Evolutionary conservation across 2,329 filamentous ascomycete genomes (phyloP).

Genomic region (Fusarium sororula): DNA sequence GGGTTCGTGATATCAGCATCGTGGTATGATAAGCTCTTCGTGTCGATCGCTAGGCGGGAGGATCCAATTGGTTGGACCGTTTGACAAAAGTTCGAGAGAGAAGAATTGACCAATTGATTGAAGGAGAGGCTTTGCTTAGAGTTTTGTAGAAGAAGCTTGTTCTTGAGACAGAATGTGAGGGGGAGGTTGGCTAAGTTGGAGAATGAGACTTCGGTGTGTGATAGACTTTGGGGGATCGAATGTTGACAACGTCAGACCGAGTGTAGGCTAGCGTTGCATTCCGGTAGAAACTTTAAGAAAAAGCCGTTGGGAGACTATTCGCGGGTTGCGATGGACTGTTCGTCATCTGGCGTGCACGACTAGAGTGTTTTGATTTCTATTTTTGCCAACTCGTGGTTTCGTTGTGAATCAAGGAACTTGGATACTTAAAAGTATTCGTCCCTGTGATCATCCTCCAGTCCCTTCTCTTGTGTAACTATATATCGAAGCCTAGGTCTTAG

Average conservation of each 20-base stretch:
- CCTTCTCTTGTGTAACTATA: not conserved
- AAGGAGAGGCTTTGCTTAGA: not conserved
- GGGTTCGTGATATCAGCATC: slow-evolving; percentile 10
- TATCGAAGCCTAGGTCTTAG: rapidly evolving
- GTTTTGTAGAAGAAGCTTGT: not conserved
- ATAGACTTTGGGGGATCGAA: not conserved
- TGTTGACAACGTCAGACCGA: not conserved
- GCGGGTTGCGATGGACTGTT: no score
- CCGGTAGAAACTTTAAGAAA: not conserved
- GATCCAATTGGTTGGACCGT: not conserved
- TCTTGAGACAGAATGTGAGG: not conserved
- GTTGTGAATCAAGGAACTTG: no score
- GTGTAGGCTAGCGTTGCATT: not conserved
- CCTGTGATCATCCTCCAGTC: rapidly evolving
- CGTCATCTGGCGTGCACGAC: not conserved
- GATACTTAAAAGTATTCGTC: not conserved
- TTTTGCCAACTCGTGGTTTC: not conserved
- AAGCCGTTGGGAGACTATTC: no score
- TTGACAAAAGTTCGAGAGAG: not conserved
- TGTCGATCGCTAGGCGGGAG: not conserved
- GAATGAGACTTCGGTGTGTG: not conserved
- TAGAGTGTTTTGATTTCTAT: not conserved
- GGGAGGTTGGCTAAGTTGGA: not conserved
- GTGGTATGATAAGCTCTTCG: not conserved
- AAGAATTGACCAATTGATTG: not conserved